These are phyloP conservation scores for Sedum album DNA, from an alignment of 164 flowering plant genomes.

Conservation along the genomic window DNA sequence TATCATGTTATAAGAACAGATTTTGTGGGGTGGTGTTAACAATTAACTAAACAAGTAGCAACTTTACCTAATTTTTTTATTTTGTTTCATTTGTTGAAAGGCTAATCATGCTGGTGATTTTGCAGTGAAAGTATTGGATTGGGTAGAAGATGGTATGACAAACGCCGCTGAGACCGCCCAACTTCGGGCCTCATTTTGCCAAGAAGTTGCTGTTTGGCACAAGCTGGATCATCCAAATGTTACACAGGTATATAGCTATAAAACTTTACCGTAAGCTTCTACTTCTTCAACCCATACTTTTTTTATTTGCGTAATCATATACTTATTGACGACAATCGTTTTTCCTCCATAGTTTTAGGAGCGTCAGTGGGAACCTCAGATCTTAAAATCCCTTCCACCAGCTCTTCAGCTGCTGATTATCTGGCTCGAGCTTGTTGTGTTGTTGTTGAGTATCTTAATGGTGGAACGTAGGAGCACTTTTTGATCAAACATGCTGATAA, in stretches of 20 bases:
- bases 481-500: constrained; percentile 80
- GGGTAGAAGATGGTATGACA: constrained; percentile 1
- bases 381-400: not conserved
- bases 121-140: constrained; percentile 4
- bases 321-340: not conserved
- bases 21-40: not conserved
- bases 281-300: not conserved
- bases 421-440: constrained; percentile 47
- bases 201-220: constrained; percentile 9
- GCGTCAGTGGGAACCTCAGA: constrained; percentile 4
- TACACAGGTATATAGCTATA: not conserved
- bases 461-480: constrained; percentile 79
- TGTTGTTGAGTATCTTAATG: constrained; percentile 88
- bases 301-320: not conserved
- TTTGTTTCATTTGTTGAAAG: not conserved
- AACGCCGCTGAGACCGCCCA: constrained; percentile 1
- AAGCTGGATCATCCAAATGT: constrained; percentile 7
- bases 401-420: not conserved
- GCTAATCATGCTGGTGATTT: not conserved
- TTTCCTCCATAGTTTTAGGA: constrained; percentile 1
- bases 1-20: not conserved
- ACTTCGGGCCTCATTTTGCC: constrained; percentile 4
- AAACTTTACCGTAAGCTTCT: not conserved
- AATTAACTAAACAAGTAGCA: not conserved
- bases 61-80: not conserved